These are phyloP conservation scores for Hypsizygus ulmarius DNA, from an alignment of 1,284 basidiomycete species.

Conservation along the genomic window DNA sequence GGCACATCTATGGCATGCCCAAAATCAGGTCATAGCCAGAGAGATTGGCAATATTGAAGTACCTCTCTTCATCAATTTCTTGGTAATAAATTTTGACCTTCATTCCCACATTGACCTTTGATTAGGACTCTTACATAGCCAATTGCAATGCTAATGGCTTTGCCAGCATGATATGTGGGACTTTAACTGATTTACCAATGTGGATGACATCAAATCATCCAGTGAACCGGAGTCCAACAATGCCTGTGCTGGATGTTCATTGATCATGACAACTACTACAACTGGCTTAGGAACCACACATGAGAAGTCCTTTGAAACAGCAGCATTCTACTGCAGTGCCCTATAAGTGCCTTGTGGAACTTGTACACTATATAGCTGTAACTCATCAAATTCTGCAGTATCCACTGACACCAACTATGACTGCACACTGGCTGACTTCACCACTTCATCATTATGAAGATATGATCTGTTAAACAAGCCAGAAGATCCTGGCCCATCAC, in stretches of 20 bases:
- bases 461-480: too few relatives aligned
- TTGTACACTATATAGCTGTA: neutral
- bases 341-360: constrained; percentile 4
- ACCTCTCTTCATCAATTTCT: constrained; percentile 20
- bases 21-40: constrained; percentile 31
- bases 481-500: too few relatives aligned
- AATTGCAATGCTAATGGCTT: constrained; percentile 13
- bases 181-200: constrained; percentile 32
- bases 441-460: too few relatives aligned
- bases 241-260: constrained; percentile 30
- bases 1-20: constrained; percentile 29
- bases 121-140: too few relatives aligned
- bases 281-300: constrained; percentile 28
- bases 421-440: too few relatives aligned
- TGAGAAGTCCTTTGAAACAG: constrained; percentile 21
- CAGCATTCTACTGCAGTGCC: constrained; percentile 18
- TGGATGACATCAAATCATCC: constrained; percentile 37
- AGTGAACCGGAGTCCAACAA: constrained; percentile 23
- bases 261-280: constrained; percentile 28
- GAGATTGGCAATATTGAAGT: constrained; percentile 33
- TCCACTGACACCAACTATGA: neutral
- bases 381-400: neutral
- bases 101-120: too few relatives aligned
- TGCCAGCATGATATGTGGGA: constrained; percentile 16
- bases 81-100: constrained; percentile 27